Evolutionary conservation across 2,329 filamentous ascomycete species (phyloP).

Genomic region (Alternaria sp.): DNA sequence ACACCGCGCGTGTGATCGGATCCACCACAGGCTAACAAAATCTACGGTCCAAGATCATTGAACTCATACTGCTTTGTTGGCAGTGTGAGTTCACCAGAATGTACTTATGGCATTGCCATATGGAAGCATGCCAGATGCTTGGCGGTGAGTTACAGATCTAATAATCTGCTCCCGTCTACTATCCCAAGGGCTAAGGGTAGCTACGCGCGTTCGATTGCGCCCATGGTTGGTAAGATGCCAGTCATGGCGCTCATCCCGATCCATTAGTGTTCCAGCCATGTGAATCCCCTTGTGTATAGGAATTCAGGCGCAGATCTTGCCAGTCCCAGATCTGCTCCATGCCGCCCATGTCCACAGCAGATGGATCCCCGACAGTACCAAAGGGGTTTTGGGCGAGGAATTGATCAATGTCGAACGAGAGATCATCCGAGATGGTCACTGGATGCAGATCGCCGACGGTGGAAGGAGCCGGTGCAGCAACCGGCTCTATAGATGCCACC

Average conservation of each 20-base stretch:
- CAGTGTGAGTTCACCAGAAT: neutral
- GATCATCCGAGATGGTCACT: conserved; percentile 23
- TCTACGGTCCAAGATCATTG: neutral
- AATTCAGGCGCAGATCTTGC: conserved; percentile 39
- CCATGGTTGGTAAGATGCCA: neutral
- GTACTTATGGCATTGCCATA: no score
- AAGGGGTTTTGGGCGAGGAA: conserved; percentile 42
- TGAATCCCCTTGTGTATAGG: conserved; percentile 7
- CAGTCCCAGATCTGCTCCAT: conserved; percentile 47
- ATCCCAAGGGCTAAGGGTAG: no score
- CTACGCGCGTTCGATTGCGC: neutral
- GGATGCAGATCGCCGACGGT: neutral
- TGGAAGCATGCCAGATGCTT: no score
- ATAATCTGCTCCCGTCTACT: neutral
- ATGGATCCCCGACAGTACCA: conserved; percentile 12
- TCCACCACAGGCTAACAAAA: neutral
- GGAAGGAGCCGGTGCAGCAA: neutral
- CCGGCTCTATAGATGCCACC: neutral
- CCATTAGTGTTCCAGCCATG: neutral
- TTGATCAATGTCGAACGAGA: conserved; percentile 39
- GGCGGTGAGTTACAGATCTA: neutral
- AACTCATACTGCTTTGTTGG: neutral
- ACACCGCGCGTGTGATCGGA: neutral
- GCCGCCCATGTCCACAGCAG: conserved; percentile 36
- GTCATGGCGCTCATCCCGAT: neutral